Evolutionary conservation across 805 yeast genomes (phyloP), one percentile per base, ranked within the genome.

Genomic region (Nakazawaea wickerhamii): DNA sequence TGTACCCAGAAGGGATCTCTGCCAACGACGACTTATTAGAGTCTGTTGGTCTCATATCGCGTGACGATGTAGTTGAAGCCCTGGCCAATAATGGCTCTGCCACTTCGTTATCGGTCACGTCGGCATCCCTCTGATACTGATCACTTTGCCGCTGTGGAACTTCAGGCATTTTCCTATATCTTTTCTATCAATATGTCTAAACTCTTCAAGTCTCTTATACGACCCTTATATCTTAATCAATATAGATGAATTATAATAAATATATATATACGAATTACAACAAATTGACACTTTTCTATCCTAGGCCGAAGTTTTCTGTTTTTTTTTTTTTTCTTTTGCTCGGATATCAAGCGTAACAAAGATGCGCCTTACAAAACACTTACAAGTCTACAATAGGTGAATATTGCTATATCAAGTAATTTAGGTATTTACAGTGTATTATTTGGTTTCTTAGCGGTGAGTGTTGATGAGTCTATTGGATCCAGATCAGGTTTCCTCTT

Each of bases 61-160:
- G 35, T 8, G 20, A 17, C 5, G 35, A 31, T 15, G 10, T 31
- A n/a, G n/a, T n/a, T n/a, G n/a, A n/a, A n/a, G n/a, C n/a, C 10
- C 35, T 31, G 5, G 35, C 14, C 10, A 31, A 19, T 19, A 31
- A 31, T 17, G 35, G 35, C n/a, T 31, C 35, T 15, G 20, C 7
- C 14, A 31, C 35, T 21, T 31, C 35, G n/a, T 31, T 19, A 17
- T 31, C 35, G 35, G 35, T 31, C 21, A 15, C 35, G 14, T 17
- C 35, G 35, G 35, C 35, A 31, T 31, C 35, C 10, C n/a, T 19
- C n/a, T 9, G 22, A 31, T 31, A 31, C 17, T 31, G 22, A n/a
- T 28, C 31, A 8, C 31, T 8, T 15, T 10, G 14, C 31, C 14
- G 31, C 31, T 28, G 14, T 10, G 31, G 14, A 10, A 13, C 31